Evolutionary conservation across 2,329 filamentous ascomycete genomes (phyloP).

Genomic region (Exophiala sp.): DNA sequence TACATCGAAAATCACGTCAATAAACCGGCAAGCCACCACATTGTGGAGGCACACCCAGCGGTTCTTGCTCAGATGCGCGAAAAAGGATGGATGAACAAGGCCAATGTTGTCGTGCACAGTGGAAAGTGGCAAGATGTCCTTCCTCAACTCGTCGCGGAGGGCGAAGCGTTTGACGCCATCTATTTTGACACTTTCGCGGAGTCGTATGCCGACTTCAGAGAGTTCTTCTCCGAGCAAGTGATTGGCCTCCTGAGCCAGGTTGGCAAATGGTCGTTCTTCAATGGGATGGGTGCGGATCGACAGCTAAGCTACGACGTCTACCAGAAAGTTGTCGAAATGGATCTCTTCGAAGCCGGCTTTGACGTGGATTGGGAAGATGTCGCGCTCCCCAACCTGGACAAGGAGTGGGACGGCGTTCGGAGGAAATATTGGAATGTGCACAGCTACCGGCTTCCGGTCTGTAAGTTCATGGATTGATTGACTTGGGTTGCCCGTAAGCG

Average conservation of each 20-base stretch:
- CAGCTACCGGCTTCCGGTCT: conserved; percentile 42
- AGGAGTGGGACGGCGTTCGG: conserved; percentile 82
- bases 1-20: conserved; percentile 60
- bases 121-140: conserved; percentile 79
- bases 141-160: conserved; percentile 60
- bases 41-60: conserved; percentile 76
- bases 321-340: conserved; percentile 83
- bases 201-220: conserved; percentile 75
- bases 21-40: conserved; percentile 66
- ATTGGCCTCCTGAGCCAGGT: conserved; percentile 66
- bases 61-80: conserved; percentile 64
- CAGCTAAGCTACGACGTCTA: conserved; percentile 96
- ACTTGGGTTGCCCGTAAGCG: neutral
- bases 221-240: conserved; percentile 84
- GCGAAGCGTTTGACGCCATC: conserved; percentile 73
- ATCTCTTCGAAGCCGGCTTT: conserved; percentile 79
- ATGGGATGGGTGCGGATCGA: conserved; percentile 81
- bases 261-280: conserved; percentile 58
- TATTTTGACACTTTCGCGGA: conserved; percentile 99
- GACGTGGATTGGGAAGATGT: conserved; percentile 83
- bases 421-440: conserved; percentile 86
- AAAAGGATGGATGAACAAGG: conserved; percentile 61
- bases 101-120: conserved; percentile 55
- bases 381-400: conserved; percentile 64
- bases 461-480: conserved; percentile 28